A percentile compares a stretch with the other conserved stretches of the same genome.
These are phyloP conservation scores for Podaxis sp. DNA, from an alignment of 768 basidiomycete species.

Conservation along the genomic window DNA sequence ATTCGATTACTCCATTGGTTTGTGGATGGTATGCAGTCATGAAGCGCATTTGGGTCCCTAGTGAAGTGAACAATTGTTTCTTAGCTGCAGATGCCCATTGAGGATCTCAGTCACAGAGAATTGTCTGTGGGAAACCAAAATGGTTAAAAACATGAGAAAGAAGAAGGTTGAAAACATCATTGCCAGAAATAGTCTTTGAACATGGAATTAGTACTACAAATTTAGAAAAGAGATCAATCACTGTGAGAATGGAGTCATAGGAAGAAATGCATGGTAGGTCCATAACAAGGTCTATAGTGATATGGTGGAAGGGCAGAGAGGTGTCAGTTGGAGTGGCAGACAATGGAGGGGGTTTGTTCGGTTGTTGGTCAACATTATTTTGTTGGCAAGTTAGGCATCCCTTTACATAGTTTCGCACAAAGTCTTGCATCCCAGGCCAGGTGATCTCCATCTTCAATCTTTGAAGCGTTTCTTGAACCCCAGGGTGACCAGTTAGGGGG, in stretches of 20 bases:
- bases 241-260: neutral
- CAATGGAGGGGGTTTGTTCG: too few species aligned
- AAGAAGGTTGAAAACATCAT: neutral
- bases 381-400: conserved; percentile 18
- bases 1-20: neutral
- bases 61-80: neutral
- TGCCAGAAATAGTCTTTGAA: neutral
- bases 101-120: neutral
- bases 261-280: neutral
- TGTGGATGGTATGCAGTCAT: neutral
- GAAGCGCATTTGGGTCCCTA: neutral
- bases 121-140: neutral
- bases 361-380: neutral
- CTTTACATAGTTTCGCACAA: conserved; percentile 8
- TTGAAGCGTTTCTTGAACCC: too few species aligned
- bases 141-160: neutral
- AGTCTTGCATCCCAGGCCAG: too few species aligned
- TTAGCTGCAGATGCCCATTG: neutral
- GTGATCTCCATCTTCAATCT: too few species aligned
- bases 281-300: too few species aligned
- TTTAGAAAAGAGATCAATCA: conserved; percentile 10
- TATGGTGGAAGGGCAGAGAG: too few species aligned
- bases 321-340: too few species aligned
- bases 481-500: too few species aligned
- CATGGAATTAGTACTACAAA: neutral